Evolutionary conservation across 495 filamentous ascomycete genomes (phyloP).

Genomic region (Penicillium desertorum): DNA sequence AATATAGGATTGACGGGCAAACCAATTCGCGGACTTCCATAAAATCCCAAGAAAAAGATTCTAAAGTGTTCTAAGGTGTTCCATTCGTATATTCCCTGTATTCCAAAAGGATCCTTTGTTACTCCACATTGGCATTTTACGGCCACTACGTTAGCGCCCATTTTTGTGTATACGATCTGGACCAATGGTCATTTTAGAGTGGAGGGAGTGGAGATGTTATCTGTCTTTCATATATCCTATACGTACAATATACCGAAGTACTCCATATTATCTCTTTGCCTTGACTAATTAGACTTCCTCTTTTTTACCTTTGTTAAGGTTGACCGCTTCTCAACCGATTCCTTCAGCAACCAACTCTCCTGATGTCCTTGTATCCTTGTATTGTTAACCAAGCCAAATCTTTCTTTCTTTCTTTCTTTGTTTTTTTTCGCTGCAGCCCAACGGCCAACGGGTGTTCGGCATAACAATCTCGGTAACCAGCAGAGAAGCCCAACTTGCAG

Average conservation of each 20-base stretch:
- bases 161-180: neutral
- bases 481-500: conserved; percentile 10
- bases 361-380: neutral
- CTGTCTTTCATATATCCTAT: neutral
- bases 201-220: neutral
- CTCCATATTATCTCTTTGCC: neutral
- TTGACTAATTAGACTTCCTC: conserved; percentile 8
- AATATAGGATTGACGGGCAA: neutral
- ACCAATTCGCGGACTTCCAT: conserved; percentile 4
- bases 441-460: conserved; percentile 22
- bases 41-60: neutral
- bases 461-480: conserved; percentile 15
- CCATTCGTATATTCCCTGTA: neutral
- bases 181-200: neutral
- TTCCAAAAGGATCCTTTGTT: neutral
- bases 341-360: conserved; percentile 7
- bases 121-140: conserved; percentile 3
- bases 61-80: neutral
- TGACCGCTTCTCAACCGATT: conserved; percentile 29
- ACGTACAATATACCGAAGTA: neutral
- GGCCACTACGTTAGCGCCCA: conserved; percentile 8
- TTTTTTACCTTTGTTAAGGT: neutral
- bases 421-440: conserved; percentile 13
- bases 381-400: conserved; percentile 13
- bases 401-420: neutral